Conservation (phyloP, 495 filamentous ascomycete species). For the Echria macrotheca region DNA sequence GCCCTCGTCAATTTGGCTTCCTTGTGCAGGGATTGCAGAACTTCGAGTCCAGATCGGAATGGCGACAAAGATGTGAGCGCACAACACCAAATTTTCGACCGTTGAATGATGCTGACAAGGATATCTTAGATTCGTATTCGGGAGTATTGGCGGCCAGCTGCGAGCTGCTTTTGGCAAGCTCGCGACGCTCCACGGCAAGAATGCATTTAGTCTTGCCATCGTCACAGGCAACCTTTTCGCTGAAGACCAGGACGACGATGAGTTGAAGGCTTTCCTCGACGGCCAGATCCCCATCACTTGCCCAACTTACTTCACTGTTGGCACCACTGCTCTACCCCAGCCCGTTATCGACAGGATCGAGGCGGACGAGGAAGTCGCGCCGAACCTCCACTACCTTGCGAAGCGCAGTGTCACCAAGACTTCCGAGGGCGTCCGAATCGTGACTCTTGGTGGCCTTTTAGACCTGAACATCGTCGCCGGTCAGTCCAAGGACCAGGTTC, state of each 20-base stretch:
- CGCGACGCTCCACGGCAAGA: conserved; percentile 71
- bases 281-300: conserved; percentile 68
- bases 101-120: conserved; percentile 30
- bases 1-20: too few species aligned
- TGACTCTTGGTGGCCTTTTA: conserved; percentile 67
- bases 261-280: conserved; percentile 59
- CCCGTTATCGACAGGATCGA: conserved; percentile 65
- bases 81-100: conserved; percentile 6
- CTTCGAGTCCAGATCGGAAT: conserved; percentile 11
- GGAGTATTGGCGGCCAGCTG: conserved; percentile 71
- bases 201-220: conserved; percentile 78
- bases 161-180: conserved; percentile 70
- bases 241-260: conserved; percentile 47
- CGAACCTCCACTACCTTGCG: conserved; percentile 82
- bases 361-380: conserved; percentile 68
- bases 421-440: conserved; percentile 79
- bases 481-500: conserved; percentile 55
- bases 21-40: too few species aligned
- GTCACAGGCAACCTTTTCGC: conserved; percentile 78
- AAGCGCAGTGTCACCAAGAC: conserved; percentile 83
- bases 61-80: conserved; percentile 30
- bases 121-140: conserved; percentile 71
- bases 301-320: conserved; percentile 82
- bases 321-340: conserved; percentile 59
- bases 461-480: conserved; percentile 48